phyloP scores from a whole-genome alignment of 2,329 filamentous ascomycete genomes.

The Aspergillus fischeri region DNA sequence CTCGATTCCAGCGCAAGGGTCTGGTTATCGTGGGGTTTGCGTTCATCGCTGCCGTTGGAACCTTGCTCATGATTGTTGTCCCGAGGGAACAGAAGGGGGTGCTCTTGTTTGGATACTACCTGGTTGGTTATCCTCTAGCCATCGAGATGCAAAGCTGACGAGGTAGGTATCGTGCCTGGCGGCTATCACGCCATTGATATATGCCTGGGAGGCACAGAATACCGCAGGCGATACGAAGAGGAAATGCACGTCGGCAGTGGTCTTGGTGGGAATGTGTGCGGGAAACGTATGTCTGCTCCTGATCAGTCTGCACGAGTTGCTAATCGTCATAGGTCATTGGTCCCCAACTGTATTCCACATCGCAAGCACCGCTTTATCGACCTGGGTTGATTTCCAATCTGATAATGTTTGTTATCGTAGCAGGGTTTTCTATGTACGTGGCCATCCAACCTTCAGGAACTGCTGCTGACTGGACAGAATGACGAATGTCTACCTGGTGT shows the following conservation, averaged over 20 bases:
- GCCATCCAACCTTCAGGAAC: background rate
- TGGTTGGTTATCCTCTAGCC: constrained; percentile 28
- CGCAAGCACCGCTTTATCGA: constrained; percentile 32
- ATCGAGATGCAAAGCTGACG: background rate
- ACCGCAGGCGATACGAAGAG: constrained; percentile 36
- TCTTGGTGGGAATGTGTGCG: constrained; percentile 35
- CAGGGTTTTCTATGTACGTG: constrained; percentile 21
- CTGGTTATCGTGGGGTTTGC: constrained; percentile 40
- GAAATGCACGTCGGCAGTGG: constrained; percentile 29
- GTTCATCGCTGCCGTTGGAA: constrained; percentile 39
- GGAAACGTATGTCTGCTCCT: constrained; percentile 30
- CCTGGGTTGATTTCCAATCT: constrained; percentile 31
- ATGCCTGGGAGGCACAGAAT: constrained; percentile 35
- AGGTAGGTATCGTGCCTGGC: constrained; percentile 27
- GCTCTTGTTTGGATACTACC: constrained; percentile 50
- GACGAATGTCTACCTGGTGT: constrained; percentile 28
- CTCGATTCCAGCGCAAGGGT: constrained; percentile 42
- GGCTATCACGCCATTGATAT: constrained; percentile 33
- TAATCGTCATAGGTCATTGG: constrained; percentile 19
- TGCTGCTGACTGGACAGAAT: constrained; percentile 11
- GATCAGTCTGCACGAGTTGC: accelerated
- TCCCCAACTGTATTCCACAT: constrained; percentile 31
- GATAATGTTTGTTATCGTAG: constrained; percentile 32
- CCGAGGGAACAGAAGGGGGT: constrained; percentile 46
- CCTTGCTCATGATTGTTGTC: constrained; percentile 48